Percentiles rank a stretch among this genome's conserved stretches.
These are phyloP conservation scores for Microdochium bolleyi DNA, from an alignment of 2,329 filamentous ascomycete species.

Conservation along the genomic window DNA sequence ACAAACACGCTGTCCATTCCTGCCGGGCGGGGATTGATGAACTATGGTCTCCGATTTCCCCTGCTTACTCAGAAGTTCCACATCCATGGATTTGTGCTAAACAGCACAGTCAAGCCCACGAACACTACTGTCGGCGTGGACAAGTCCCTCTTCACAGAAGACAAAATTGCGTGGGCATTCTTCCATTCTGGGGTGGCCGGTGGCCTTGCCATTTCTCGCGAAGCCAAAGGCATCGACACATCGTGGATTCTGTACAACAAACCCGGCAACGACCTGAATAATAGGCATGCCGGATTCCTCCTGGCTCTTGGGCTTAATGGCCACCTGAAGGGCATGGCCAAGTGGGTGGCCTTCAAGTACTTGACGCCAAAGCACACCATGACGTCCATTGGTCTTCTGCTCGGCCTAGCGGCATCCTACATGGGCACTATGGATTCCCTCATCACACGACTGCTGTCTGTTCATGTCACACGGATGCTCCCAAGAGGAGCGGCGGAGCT, in stretches of 20 bases:
- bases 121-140: slow-evolving; percentile 93
- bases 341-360: slow-evolving; percentile 99
- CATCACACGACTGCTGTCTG: slow-evolving; percentile 85
- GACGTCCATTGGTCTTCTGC: slow-evolving; percentile 92
- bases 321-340: slow-evolving; percentile 86
- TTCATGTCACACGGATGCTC: slow-evolving; percentile 92
- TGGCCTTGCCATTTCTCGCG: slow-evolving; percentile 80
- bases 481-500: slow-evolving; percentile 88
- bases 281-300: slow-evolving; percentile 91
- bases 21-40: slow-evolving; percentile 76
- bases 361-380: slow-evolving; percentile 98
- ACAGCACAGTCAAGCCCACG: slow-evolving; percentile 83
- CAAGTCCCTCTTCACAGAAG: slow-evolving; percentile 78
- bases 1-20: slow-evolving; percentile 83
- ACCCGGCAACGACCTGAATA: slow-evolving; percentile 75
- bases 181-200: slow-evolving; percentile 96
- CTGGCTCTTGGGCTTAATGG: slow-evolving; percentile 88
- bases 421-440: slow-evolving; percentile 96
- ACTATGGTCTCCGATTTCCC: slow-evolving; percentile 81
- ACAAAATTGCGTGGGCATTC: slow-evolving; percentile 97
- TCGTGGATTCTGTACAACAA: slow-evolving; percentile 99
- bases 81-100: slow-evolving; percentile 84
- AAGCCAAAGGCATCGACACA: slow-evolving; percentile 90
- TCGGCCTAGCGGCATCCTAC: slow-evolving; percentile 89
- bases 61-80: slow-evolving; percentile 88